phyloP scores from a whole-genome alignment of 2,329 filamentous ascomycete species.

The Neopestalotiopsis clavispora region DNA sequence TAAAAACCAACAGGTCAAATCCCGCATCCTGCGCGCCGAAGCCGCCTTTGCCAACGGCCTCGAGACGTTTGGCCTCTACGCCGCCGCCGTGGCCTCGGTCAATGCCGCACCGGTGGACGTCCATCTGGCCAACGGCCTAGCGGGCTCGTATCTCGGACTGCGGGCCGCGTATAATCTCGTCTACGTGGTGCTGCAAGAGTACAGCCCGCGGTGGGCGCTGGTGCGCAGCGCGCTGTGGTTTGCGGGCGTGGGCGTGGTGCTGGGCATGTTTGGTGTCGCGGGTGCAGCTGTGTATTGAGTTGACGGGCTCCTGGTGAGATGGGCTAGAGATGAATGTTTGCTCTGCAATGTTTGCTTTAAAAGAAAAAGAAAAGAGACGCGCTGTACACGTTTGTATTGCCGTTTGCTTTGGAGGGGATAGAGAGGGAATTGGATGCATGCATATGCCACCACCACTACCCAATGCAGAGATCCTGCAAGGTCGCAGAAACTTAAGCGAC shows the following conservation, averaged over 20 bases:
- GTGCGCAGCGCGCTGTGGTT: slow-evolving; percentile 23
- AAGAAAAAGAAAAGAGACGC: too few relatives aligned
- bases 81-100: slow-evolving; percentile 20
- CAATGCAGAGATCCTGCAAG: too few relatives aligned
- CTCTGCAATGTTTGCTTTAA: neutral
- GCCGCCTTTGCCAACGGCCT: slow-evolving; percentile 24
- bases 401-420: neutral
- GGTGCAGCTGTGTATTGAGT: slow-evolving; percentile 17
- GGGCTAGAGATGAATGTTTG: too few relatives aligned
- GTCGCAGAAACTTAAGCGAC: too few relatives aligned
- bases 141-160: slow-evolving; percentile 21
- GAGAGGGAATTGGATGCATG: neutral
- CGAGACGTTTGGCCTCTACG: slow-evolving; percentile 23
- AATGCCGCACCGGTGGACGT: slow-evolving; percentile 18
- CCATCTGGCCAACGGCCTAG: slow-evolving; percentile 18
- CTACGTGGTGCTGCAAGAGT: slow-evolving; percentile 24
- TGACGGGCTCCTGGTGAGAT: too few relatives aligned
- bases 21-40: slow-evolving; percentile 24
- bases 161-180: slow-evolving; percentile 21
- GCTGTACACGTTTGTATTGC: neutral
- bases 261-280: slow-evolving; percentile 21
- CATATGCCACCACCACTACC: neutral
- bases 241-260: slow-evolving; percentile 19
- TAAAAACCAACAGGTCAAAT: slow-evolving; percentile 15
- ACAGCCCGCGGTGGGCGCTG: slow-evolving; percentile 21